phyloP scores from a whole-genome alignment of 306 rosid species.

The Castanopsis chinensis region DNA sequence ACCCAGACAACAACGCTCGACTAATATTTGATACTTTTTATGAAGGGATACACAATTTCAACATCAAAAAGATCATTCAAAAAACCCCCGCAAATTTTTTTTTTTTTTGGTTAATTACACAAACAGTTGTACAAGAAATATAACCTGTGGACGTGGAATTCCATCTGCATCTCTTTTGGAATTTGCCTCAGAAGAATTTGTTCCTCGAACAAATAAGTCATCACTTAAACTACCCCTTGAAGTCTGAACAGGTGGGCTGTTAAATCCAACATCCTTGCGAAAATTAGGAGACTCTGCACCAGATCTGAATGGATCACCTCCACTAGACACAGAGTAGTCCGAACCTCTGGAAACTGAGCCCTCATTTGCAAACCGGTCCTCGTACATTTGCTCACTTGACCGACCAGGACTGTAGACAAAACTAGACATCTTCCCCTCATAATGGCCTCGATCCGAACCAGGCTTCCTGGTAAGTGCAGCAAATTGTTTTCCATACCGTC shows the following conservation, averaged over 20 bases:
- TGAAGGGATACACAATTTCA: neutral
- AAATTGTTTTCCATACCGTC: slow-evolving; percentile 79
- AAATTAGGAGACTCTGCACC: slow-evolving; percentile 64
- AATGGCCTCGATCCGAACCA: slow-evolving; percentile 79
- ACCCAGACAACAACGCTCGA: neutral
- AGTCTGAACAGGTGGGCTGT: slow-evolving; percentile 52
- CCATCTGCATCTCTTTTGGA: slow-evolving; percentile 41
- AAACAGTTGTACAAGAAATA: slow-evolving; percentile 25
- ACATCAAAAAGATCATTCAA: neutral
- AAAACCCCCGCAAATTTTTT: neutral
- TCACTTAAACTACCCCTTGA: slow-evolving; percentile 49
- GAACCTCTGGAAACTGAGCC: slow-evolving; percentile 70
- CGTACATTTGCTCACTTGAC: slow-evolving; percentile 57
- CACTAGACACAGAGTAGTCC: slow-evolving; percentile 73
- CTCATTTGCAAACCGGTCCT: slow-evolving; percentile 76
- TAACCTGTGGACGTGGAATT: slow-evolving; percentile 46
- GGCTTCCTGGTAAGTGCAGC: slow-evolving; percentile 73
- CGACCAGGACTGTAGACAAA: slow-evolving; percentile 72
- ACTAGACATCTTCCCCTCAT: slow-evolving; percentile 73
- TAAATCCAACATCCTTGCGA: slow-evolving; percentile 48
- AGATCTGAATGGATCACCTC: slow-evolving; percentile 67
- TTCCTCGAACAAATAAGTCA: slow-evolving; percentile 45
- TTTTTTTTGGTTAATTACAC: neutral
- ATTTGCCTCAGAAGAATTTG: slow-evolving; percentile 37
- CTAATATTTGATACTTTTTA: slow-evolving; percentile 6